These are phyloP conservation scores for Ustulina deusta DNA, from an alignment of 2,329 filamentous ascomycete species.

Conservation along the genomic window DNA sequence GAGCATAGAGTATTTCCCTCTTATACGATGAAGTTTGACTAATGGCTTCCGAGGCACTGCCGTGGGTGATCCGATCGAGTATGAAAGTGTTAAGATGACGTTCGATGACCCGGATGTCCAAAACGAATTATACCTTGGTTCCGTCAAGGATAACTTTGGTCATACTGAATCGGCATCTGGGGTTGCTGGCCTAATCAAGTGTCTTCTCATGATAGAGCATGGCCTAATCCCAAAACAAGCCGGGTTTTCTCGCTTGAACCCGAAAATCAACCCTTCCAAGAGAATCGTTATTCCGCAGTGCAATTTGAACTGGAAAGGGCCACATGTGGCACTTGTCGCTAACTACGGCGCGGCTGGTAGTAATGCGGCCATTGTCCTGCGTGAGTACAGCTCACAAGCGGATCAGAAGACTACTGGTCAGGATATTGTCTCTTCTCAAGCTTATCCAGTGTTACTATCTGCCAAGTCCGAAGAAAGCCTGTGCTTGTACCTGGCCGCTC, in stretches of 20 bases:
- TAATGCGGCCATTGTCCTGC: slow-evolving; percentile 31
- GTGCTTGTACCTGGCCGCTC: background rate
- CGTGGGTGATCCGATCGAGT: slow-evolving; percentile 27
- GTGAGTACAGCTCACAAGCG: background rate
- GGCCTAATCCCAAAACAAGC: slow-evolving; percentile 38
- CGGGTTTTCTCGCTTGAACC: slow-evolving; percentile 21
- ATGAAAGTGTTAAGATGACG: slow-evolving; percentile 7
- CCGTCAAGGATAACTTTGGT: slow-evolving; percentile 45
- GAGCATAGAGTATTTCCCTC: slow-evolving; percentile 30
- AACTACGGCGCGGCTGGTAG: slow-evolving; percentile 43
- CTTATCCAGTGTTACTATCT: slow-evolving; percentile 7
- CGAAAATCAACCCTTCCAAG: background rate
- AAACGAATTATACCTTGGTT: slow-evolving; percentile 32
- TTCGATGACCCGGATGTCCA: background rate
- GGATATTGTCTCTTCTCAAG: background rate
- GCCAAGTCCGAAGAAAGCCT: slow-evolving; percentile 1
- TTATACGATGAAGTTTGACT: background rate
- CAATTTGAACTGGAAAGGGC: background rate
- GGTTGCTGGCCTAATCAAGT: slow-evolving; percentile 40
- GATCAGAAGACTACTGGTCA: slow-evolving; percentile 2
- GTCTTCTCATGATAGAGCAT: slow-evolving; percentile 39
- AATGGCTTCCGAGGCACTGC: slow-evolving; percentile 12
- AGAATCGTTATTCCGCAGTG: background rate
- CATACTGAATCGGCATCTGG: slow-evolving; percentile 41
- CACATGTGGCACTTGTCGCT: slow-evolving; percentile 24